A percentile compares a stretch with the other conserved stretches of the same genome.
phyloP scores from a whole-genome alignment of 106 monocot genomes.

The Gastrodia elata region DNA sequence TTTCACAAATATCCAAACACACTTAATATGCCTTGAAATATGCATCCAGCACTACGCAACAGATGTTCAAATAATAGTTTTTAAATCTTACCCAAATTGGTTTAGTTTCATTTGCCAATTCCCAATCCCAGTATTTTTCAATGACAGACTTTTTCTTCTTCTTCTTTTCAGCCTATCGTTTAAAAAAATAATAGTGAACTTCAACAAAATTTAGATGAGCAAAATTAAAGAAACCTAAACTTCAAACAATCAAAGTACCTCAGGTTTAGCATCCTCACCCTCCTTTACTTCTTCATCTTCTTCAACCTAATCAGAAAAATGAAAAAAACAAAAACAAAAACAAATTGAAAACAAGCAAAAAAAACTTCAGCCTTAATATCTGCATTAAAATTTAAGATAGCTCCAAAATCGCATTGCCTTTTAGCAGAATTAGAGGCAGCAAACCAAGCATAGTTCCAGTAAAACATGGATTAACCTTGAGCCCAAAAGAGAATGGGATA shows the following conservation, averaged over 20 bases:
- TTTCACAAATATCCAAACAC: not conserved
- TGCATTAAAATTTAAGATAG: not conserved
- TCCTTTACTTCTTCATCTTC: slow-evolving; percentile 87
- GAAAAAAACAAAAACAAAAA: not conserved
- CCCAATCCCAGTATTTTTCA: slow-evolving; percentile 99
- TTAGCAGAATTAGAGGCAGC: too few relatives aligned
- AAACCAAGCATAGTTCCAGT: too few relatives aligned
- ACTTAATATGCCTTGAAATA: not conserved
- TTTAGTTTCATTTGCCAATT: slow-evolving; percentile 96
- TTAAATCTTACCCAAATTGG: slow-evolving; percentile 76
- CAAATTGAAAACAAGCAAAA: not conserved
- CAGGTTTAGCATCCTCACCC: slow-evolving; percentile 75
- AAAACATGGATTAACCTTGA: too few relatives aligned
- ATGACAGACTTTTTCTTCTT: slow-evolving; percentile 84
- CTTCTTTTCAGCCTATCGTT: slow-evolving; percentile 60
- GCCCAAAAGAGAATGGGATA: too few relatives aligned
- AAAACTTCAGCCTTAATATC: too few relatives aligned
- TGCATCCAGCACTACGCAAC: not conserved
- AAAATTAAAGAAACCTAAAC: not conserved
- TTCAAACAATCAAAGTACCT: slow-evolving; percentile 25
- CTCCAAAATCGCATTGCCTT: not conserved
- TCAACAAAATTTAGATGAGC: not conserved
- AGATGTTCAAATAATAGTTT: not conserved
- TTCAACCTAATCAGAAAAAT: slow-evolving; percentile 44
- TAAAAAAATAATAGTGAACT: slow-evolving; percentile 8